A percentile compares a stretch with the other conserved stretches of the same genome.
phyloP scores from a whole-genome alignment of 345 rosid genomes.

The Turritis glabra region DNA sequence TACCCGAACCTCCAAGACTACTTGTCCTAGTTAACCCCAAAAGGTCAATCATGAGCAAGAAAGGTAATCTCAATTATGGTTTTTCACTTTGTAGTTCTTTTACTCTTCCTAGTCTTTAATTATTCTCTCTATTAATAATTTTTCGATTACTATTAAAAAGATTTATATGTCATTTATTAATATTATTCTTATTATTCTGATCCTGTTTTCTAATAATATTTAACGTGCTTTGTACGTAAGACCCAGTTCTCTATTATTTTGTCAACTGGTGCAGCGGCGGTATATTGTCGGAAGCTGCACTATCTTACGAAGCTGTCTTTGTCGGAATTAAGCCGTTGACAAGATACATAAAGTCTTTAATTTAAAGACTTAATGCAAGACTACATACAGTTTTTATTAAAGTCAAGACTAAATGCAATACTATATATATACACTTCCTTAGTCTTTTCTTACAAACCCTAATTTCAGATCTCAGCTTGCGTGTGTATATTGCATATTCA shows the following conservation, averaged over 20 bases:
- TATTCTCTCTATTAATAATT: too few species aligned
- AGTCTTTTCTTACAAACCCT: neutral
- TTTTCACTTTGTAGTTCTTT: too few species aligned
- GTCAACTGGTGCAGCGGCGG: neutral
- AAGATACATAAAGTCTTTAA: neutral
- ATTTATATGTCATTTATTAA: neutral
- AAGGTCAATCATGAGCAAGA: too few species aligned
- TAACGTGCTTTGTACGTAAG: neutral
- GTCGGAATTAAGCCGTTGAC: conserved; percentile 2
- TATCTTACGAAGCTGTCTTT: neutral
- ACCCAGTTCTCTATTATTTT: neutral
- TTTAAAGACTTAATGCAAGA: neutral
- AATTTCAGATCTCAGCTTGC: neutral
- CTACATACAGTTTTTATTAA: neutral
- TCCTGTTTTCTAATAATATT: neutral
- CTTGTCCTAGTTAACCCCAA: too few species aligned
- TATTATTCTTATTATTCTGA: neutral
- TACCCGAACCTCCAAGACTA: too few species aligned
- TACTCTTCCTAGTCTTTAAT: too few species aligned
- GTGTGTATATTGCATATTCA: neutral
- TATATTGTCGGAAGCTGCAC: neutral
- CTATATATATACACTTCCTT: neutral
- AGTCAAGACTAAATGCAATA: neutral
- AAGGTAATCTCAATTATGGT: too few species aligned
- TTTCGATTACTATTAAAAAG: neutral